A percentile compares a stretch with the other conserved stretches of the same genome.
These are phyloP conservation scores for Rhexocercosporidium sp. DNA, from an alignment of 2,329 filamentous ascomycete genomes.

Conservation along the genomic window DNA sequence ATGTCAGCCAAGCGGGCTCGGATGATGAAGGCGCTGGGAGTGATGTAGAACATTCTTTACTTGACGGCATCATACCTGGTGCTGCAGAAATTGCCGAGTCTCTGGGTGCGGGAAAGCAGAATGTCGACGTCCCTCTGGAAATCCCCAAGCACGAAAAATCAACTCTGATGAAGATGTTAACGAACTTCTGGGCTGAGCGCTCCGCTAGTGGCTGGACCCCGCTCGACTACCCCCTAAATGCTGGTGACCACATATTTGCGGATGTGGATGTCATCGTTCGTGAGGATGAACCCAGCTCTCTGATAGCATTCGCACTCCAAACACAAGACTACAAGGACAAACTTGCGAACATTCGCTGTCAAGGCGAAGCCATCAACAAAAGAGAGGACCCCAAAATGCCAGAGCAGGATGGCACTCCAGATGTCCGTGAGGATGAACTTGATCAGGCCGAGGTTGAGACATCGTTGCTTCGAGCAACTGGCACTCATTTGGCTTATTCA, in stretches of 20 bases:
- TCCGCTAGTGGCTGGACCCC: slow-evolving; percentile 94
- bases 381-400: slow-evolving; percentile 42
- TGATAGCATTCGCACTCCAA: slow-evolving; percentile 90
- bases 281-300: slow-evolving; percentile 94
- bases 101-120: slow-evolving; percentile 58
- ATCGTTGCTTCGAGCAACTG: slow-evolving; percentile 81
- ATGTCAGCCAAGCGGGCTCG: slow-evolving; percentile 63
- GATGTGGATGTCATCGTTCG: slow-evolving; percentile 97
- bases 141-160: slow-evolving; percentile 92
- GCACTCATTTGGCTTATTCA: slow-evolving; percentile 94
- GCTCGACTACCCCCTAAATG: slow-evolving; percentile 87
- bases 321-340: slow-evolving; percentile 88
- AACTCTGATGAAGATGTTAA: slow-evolving; percentile 92
- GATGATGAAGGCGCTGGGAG: slow-evolving; percentile 73
- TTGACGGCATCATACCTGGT: slow-evolving; percentile 71
- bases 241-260: slow-evolving; percentile 92
- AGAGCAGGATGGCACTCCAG: slow-evolving; percentile 27
- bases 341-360: slow-evolving; percentile 67
- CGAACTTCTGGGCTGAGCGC: slow-evolving; percentile 97
- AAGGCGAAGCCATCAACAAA: slow-evolving; percentile 49
- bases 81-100: slow-evolving; percentile 67
- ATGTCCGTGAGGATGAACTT: slow-evolving; percentile 41
- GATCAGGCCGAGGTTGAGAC: slow-evolving; percentile 81
- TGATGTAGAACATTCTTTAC: slow-evolving; percentile 72
- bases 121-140: slow-evolving; percentile 68